A percentile compares a stretch with the other conserved stretches of the same genome.
These are phyloP conservation scores for Zygotorulaspora sp. DNA, from an alignment of 805 yeast species.

Conservation along the genomic window DNA sequence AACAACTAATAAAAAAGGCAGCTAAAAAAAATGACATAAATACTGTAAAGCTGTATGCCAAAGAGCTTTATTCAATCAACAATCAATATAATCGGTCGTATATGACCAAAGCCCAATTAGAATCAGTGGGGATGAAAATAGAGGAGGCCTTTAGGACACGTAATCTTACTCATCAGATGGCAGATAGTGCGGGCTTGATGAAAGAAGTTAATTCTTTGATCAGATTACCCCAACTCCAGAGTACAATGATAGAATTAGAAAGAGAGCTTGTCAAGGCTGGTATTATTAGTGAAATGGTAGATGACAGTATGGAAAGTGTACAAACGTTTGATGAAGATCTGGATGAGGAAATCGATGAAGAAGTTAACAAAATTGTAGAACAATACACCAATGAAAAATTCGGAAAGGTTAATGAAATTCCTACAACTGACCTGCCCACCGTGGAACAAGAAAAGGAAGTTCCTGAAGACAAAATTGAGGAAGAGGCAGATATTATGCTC, in stretches of 20 bases:
- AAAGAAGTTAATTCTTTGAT: constrained; percentile 79
- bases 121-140: constrained; percentile 80
- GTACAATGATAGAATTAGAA: constrained; percentile 80
- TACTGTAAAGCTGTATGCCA: constrained; percentile 74
- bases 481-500: constrained; percentile 69
- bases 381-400: constrained; percentile 43
- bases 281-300: constrained; percentile 90
- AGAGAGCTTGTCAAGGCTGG: constrained; percentile 83
- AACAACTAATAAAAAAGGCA: constrained; percentile 63
- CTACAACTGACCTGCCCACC: constrained; percentile 30
- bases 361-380: constrained; percentile 57
- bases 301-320: constrained; percentile 75
- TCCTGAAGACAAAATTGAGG: constrained; percentile 45
- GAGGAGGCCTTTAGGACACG: constrained; percentile 87
- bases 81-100: constrained; percentile 71
- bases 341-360: constrained; percentile 61
- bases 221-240: constrained; percentile 70
- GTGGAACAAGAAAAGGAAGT: constrained; percentile 34
- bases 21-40: constrained; percentile 74
- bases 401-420: constrained; percentile 36
- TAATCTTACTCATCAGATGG: constrained; percentile 77
- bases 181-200: constrained; percentile 76
- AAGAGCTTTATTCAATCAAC: constrained; percentile 68
- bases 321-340: constrained; percentile 61
- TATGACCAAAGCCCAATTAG: constrained; percentile 78